Base-by-base conservation (phyloP, 192 early-diverging fungal genomes). In the Linnemannia schmuckeri region DNA sequence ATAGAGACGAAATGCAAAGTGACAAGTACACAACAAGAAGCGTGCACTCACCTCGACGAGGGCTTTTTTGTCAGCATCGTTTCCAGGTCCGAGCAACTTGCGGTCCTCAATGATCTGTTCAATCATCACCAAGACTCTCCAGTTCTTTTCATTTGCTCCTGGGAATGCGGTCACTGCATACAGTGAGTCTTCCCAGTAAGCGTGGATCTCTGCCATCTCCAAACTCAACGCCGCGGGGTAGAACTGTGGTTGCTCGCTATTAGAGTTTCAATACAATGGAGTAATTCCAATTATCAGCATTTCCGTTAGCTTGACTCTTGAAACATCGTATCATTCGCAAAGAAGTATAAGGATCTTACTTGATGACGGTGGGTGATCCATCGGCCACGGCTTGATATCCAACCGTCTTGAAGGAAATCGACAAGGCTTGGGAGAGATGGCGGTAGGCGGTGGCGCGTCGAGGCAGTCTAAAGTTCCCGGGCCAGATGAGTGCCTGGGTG, bases 81-180 rank as follows among this genome's bases (percentile, higher is more conserved):
- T 91, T 46, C 88, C 87, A 12, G 88, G 82, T 18, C 88, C 88
- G 6, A 94, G 87, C 76, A 94, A 46, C 68, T 89, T 88, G 77
- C 94, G 91, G 76, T 96, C 95, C 22, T 78, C 75, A 7, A 92
- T 91, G 15, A 95, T 89, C 57, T 90, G 88, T 75, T 96, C 94
- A 12, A 94, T 91, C 81, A 93, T 92, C 5, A 89, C 88, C 33
- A 95, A 52, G 0, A 95, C 91, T n/a, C 89, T 88, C 42, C 72
- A 78, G 79, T 95, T 93, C 12, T 88, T 82, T 61, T 94, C 90
- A 41, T 91, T 89, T 6, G 96, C 93, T 61, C 83, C 90, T 8
- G 96, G 95, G 72, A 96, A 95, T 8, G 83, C 38, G 4, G 90
- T 89, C 10, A 91, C 82, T 3, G 89, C 78, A 72, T 91, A 90